Conservation (phyloP, 1,139 yeast species). For the Kodamaea plutei region DNA sequence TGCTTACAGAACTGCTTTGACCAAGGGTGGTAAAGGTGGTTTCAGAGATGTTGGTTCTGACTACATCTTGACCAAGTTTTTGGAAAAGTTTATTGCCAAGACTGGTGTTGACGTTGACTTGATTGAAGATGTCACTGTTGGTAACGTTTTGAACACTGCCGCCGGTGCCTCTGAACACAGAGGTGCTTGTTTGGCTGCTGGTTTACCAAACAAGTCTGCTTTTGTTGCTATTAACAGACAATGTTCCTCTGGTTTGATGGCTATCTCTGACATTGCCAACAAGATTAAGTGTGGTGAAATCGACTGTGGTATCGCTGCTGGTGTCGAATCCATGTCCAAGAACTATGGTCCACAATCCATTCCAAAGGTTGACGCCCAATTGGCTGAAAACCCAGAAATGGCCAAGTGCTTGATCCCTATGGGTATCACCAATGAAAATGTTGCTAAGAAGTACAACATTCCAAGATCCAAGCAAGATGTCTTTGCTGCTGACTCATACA, state of each 20-base stretch:
- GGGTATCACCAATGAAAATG: slow-evolving; percentile 88
- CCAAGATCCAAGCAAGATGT: slow-evolving; percentile 75
- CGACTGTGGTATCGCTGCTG: slow-evolving; percentile 85
- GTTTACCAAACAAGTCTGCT: slow-evolving; percentile 56
- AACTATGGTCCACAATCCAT: slow-evolving; percentile 75
- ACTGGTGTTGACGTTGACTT: slow-evolving; percentile 59
- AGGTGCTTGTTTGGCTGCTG: slow-evolving; percentile 59
- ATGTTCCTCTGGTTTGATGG: slow-evolving; percentile 92
- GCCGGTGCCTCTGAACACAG: slow-evolving; percentile 93
- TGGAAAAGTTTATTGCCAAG: slow-evolving; percentile 57
- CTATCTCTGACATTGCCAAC: slow-evolving; percentile 84
- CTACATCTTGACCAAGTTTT: slow-evolving; percentile 62
- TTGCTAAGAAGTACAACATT: slow-evolving; percentile 58
- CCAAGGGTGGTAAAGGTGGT: slow-evolving; percentile 80
- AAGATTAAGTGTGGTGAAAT: slow-evolving; percentile 85
- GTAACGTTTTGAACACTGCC: slow-evolving; percentile 85
- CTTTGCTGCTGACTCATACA: slow-evolving; percentile 83
- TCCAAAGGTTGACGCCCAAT: slow-evolving; percentile 54
- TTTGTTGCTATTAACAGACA: slow-evolving; percentile 86
- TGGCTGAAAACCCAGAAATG: slow-evolving; percentile 43
- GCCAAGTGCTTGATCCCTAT: slow-evolving; percentile 74
- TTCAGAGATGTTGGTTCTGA: slow-evolving; percentile 77
- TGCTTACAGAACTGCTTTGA: slow-evolving; percentile 86
- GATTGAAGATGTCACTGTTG: slow-evolving; percentile 81
- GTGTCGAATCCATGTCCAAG: slow-evolving; percentile 88